Conservation (phyloP, 176 grass and related monocot species). For the Triticum aestivum region DNA sequence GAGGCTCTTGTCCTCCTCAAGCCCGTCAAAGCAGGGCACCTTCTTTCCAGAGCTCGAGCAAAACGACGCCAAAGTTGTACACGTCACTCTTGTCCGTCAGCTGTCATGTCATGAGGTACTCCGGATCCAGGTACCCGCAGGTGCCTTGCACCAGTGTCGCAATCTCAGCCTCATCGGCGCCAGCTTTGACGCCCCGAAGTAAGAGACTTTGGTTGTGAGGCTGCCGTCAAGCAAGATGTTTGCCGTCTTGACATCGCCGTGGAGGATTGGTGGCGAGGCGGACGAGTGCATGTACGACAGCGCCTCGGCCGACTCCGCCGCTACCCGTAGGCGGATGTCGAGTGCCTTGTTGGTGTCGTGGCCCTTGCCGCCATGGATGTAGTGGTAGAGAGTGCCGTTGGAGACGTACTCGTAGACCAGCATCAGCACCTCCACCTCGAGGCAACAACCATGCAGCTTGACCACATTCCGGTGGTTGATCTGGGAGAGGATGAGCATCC, state of each 20-base stretch:
- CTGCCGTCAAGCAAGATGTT: not conserved
- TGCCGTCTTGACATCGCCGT: constrained; percentile 47
- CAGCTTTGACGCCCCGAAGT: constrained; percentile 47
- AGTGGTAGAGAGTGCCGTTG: constrained; percentile 22
- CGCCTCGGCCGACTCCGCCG: constrained; percentile 40
- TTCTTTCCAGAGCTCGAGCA: not conserved
- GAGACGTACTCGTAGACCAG: not conserved
- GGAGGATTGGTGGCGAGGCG: not conserved
- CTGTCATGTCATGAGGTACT: no score
- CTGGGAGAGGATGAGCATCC: constrained; percentile 36
- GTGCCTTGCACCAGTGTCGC: not conserved
- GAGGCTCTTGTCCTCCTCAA: not conserved
- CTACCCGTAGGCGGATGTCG: constrained; percentile 27
- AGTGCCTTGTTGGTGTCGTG: not conserved
- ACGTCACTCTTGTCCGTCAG: no score
- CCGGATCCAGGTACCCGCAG: no score
- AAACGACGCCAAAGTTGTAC: no score
- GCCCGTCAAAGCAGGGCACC: not conserved
- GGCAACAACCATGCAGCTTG: constrained; percentile 43
- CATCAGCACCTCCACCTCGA: constrained; percentile 44
- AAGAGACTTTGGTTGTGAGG: not conserved
- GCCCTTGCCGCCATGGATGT: not conserved
- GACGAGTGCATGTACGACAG: not conserved
- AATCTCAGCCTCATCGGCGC: constrained; percentile 23
- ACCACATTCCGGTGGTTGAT: not conserved